Percentiles rank a stretch among this genome's conserved stretches.
Conservation (phyloP, 176 grass and related monocot species). For the Zoysia japonica region DNA sequence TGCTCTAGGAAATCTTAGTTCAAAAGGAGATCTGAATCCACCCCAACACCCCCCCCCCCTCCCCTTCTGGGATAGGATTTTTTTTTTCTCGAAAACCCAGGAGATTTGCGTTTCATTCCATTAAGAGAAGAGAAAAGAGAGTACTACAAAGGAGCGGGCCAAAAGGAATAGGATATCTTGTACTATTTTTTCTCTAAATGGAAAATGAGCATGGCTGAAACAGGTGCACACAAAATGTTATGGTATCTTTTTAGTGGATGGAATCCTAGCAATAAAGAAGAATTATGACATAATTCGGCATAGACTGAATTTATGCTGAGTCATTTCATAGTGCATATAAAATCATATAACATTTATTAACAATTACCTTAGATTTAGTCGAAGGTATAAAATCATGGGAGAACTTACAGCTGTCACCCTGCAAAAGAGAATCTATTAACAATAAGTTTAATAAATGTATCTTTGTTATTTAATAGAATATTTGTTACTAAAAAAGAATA, state of each 20-base stretch:
- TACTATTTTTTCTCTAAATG: not conserved
- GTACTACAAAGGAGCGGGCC: too few species aligned
- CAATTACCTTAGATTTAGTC: conserved; percentile 85
- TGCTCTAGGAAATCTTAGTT: not conserved
- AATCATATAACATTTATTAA: conserved; percentile 7
- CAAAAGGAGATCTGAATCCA: not conserved
- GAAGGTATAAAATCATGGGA: conserved; percentile 83
- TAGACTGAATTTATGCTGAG: not conserved
- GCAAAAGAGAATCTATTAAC: conserved; percentile 37
- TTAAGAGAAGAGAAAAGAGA: too few species aligned
- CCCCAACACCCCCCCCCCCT: too few species aligned
- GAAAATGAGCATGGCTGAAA: not conserved
- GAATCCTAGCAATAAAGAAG: not conserved
- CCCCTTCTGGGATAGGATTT: too few species aligned
- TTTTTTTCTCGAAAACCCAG: too few species aligned
- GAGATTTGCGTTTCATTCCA: too few species aligned
- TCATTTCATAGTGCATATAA: not conserved
- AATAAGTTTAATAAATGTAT: conserved; percentile 11
- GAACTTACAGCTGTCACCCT: conserved; percentile 83
- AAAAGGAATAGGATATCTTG: too few species aligned
- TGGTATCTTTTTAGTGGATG: not conserved
- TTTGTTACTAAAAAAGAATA: not conserved
- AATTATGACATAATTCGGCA: not conserved
- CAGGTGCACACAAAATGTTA: not conserved
- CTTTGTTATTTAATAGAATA: not conserved